These are phyloP conservation scores for Parietichytrium sp. DNA, from an alignment of 108 stramenopile genomes.

Conservation along the genomic window DNA sequence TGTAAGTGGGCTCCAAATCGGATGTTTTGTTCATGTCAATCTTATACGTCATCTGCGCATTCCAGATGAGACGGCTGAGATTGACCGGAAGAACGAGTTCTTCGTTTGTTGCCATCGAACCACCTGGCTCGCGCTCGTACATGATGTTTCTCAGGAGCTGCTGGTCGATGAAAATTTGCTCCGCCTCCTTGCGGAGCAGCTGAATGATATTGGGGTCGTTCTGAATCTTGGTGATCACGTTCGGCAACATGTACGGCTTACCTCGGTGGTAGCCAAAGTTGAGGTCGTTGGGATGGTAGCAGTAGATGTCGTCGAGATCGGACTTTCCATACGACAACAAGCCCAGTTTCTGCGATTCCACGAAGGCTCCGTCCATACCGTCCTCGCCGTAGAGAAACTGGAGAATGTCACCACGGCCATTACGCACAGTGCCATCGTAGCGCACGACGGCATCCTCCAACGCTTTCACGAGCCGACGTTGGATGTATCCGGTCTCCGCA, in stretches of 20 bases:
- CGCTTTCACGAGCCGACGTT: slow-evolving; percentile 96
- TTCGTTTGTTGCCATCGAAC: slow-evolving; percentile 67
- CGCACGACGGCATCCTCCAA: slow-evolving; percentile 95
- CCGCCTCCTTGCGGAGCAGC: slow-evolving; percentile 80
- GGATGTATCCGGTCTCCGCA: slow-evolving; percentile 97
- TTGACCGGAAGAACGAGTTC: slow-evolving; percentile 87
- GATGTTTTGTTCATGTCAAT: slow-evolving; percentile 64
- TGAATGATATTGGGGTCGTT: slow-evolving; percentile 79
- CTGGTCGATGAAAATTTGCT: slow-evolving; percentile 80
- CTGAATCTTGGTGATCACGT: slow-evolving; percentile 76
- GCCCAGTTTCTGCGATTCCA: slow-evolving; percentile 89
- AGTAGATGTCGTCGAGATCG: slow-evolving; percentile 71
- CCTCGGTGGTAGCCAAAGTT: slow-evolving; percentile 75
- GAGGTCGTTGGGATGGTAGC: slow-evolving; percentile 71
- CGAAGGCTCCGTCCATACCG: slow-evolving; percentile 98
- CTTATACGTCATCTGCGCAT: slow-evolving; percentile 82
- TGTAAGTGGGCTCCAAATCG: slow-evolving; percentile 82
- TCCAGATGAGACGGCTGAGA: slow-evolving; percentile 80
- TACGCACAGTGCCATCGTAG: slow-evolving; percentile 96
- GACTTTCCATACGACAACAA: slow-evolving; percentile 72
- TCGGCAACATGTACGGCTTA: slow-evolving; percentile 75
- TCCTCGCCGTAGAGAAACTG: slow-evolving; percentile 99
- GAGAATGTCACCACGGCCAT: slow-evolving; percentile 81
- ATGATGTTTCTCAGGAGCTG: slow-evolving; percentile 75
- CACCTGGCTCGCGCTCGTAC: slow-evolving; percentile 81